Evolutionary conservation across 176 grass and related monocot species (phyloP).

Genomic region (Bolboschoenus planiculmis): DNA sequence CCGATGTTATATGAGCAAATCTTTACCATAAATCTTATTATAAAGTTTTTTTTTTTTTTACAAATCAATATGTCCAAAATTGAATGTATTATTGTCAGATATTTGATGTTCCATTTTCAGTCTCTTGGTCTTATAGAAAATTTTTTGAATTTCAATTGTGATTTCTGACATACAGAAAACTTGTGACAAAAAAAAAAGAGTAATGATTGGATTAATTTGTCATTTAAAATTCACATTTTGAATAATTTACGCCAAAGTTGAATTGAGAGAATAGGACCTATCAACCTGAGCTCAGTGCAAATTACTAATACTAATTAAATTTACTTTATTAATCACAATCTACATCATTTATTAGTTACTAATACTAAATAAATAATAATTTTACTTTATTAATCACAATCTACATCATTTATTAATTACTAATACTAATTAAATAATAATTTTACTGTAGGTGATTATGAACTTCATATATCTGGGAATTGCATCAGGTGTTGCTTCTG

Average conservation of each 20-base stretch:
- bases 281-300: background rate
- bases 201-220: background rate
- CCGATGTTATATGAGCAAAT: no score
- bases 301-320: background rate
- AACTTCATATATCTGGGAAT: constrained; percentile 73
- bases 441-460: constrained; percentile 40
- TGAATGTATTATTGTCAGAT: no score
- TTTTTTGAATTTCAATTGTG: no score
- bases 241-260: background rate
- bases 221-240: background rate
- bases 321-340: background rate
- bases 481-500: constrained; percentile 52
- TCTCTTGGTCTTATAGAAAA: no score
- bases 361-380: no score
- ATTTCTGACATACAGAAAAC: no score
- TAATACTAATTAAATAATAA: background rate
- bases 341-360: no score
- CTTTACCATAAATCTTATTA: no score
- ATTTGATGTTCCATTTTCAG: no score
- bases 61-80: no score
- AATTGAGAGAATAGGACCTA: background rate
- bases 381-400: background rate
- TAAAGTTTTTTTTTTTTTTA: no score
- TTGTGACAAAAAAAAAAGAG: background rate
- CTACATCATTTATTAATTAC: background rate